Percentiles rank a stretch among this genome's conserved stretches.
phyloP scores from a whole-genome alignment of 2,329 filamentous ascomycete genomes.

The Aureobasidium leucospermi region DNA sequence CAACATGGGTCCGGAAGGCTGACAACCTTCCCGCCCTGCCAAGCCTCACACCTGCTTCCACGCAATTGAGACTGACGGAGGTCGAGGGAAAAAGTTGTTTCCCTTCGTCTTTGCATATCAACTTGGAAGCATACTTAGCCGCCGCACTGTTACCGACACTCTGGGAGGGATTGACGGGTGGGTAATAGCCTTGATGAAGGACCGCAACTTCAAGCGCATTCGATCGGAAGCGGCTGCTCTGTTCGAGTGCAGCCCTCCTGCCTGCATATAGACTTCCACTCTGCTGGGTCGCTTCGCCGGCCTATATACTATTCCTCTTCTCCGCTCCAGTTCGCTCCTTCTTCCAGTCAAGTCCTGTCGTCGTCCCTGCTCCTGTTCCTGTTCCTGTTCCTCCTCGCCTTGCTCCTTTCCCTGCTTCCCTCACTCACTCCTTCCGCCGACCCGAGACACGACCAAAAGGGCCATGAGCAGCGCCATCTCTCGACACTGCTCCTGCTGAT shows the following conservation, averaged over 20 bases:
- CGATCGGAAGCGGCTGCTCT: slow-evolving; percentile 8
- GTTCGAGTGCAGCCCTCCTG: slow-evolving; percentile 4
- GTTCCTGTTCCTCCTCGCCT: background rate
- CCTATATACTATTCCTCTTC: slow-evolving; percentile 4
- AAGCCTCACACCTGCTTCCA: background rate
- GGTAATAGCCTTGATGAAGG: background rate
- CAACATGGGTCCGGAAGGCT: background rate
- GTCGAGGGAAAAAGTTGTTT: background rate
- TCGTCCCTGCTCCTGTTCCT: background rate
- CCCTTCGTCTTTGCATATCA: background rate
- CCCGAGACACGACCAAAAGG: background rate
- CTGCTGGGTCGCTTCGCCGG: background rate
- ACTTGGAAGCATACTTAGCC: background rate
- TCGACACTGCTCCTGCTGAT: background rate
- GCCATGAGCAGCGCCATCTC: background rate
- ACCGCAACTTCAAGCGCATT: background rate
- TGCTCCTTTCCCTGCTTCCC: too few relatives aligned
- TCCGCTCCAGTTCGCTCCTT: background rate
- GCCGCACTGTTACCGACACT: background rate
- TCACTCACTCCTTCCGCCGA: background rate
- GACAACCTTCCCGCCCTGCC: background rate
- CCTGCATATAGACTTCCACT: slow-evolving; percentile 9
- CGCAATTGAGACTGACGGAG: background rate
- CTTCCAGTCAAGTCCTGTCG: background rate
- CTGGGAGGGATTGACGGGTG: background rate